A percentile compares a stretch with the other conserved stretches of the same genome.
Evolutionary conservation across 106 monocot species (phyloP).

Genomic region (Iris macrosiphon): DNA sequence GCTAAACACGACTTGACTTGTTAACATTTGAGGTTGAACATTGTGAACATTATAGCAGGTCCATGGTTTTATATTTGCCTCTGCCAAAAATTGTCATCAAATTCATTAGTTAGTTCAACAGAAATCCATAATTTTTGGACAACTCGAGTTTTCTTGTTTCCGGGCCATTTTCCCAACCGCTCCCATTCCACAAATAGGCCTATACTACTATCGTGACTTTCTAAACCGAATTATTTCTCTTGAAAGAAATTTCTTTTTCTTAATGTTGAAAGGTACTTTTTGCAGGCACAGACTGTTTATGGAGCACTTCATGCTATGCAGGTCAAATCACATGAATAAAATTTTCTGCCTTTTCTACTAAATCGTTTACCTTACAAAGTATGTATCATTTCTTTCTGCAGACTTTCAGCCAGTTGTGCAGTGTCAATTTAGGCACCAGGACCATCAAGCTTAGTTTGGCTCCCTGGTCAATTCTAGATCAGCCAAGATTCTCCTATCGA

Average conservation of each 20-base stretch:
- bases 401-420: constrained; percentile 92
- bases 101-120: too few species aligned
- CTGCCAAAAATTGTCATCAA: too few species aligned
- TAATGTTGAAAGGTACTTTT: constrained; percentile 3
- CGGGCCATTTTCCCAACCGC: too few species aligned
- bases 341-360: neutral
- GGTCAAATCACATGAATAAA: constrained; percentile 22
- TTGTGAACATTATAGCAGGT: too few species aligned
- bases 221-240: neutral
- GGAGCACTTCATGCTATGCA: constrained; percentile 93
- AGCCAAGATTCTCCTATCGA: constrained; percentile 78
- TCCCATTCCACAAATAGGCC: too few species aligned
- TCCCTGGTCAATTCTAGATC: constrained; percentile 70
- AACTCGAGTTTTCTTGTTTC: too few species aligned
- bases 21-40: too few species aligned
- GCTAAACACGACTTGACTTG: too few species aligned
- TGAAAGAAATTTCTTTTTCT: neutral
- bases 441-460: constrained; percentile 50
- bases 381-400: constrained; percentile 22
- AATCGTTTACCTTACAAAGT: neutral
- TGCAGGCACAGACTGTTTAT: constrained; percentile 88
- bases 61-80: too few species aligned
- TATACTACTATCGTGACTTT: too few species aligned
- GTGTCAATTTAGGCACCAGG: constrained; percentile 50
- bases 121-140: too few species aligned